Conservation (phyloP, 352 stramenopile species). For the Pythium grandisporangium region DNA sequence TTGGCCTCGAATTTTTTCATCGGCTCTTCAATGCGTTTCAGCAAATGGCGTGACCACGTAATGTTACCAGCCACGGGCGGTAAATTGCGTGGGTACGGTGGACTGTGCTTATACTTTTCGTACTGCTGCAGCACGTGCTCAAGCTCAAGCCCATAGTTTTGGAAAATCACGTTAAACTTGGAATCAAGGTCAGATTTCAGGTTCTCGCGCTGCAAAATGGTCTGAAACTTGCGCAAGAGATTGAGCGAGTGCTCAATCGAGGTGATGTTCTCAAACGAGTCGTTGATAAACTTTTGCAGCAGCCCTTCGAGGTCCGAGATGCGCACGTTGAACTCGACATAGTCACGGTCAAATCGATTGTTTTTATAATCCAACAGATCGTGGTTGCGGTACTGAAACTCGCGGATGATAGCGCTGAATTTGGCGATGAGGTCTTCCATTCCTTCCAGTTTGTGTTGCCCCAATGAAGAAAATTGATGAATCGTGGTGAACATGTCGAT, state of each 20-base stretch:
- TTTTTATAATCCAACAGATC: slow-evolving; percentile 98
- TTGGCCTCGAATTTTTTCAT: slow-evolving; percentile 99
- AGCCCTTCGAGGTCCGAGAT: slow-evolving; percentile 95
- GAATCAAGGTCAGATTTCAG: slow-evolving; percentile 98
- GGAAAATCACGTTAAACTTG: slow-evolving; percentile 99
- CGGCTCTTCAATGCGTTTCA: slow-evolving; percentile 98
- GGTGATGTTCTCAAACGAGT: slow-evolving; percentile 98
- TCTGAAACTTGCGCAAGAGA: slow-evolving; percentile 96
- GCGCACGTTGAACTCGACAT: slow-evolving; percentile 93
- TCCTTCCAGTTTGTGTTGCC: slow-evolving; percentile 88
- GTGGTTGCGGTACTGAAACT: slow-evolving; percentile 96
- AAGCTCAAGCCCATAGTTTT: slow-evolving; percentile 97
- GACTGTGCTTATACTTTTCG: slow-evolving; percentile 97
- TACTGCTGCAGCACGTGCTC: slow-evolving; percentile 98
- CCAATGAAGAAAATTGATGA: slow-evolving; percentile 92
- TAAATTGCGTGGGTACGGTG: slow-evolving; percentile 94
- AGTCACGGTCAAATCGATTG: slow-evolving; percentile 97
- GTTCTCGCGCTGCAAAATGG: slow-evolving; percentile 95
- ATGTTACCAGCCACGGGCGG: slow-evolving; percentile 98
- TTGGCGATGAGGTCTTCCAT: slow-evolving; percentile 90
- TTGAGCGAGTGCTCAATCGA: slow-evolving; percentile 97
- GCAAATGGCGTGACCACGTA: slow-evolving; percentile 95
- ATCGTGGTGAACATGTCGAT: slow-evolving; percentile 99
- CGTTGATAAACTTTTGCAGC: slow-evolving; percentile 99
- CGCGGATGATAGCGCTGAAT: slow-evolving; percentile 95